These are phyloP conservation scores for Limnanthes douglasii DNA, from an alignment of 345 rosid genomes.

Conservation along the genomic window DNA sequence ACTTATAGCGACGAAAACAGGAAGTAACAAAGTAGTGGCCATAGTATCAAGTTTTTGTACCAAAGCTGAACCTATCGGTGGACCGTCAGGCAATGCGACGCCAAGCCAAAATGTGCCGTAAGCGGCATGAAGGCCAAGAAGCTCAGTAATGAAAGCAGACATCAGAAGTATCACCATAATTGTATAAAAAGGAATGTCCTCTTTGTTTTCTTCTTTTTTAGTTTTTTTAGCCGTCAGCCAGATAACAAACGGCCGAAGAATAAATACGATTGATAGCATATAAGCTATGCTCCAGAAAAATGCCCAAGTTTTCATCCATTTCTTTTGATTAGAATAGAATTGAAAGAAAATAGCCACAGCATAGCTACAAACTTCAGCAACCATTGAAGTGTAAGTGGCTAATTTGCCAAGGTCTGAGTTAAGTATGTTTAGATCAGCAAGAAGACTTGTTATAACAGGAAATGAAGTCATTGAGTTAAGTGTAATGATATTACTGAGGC, in stretches of 20 bases:
- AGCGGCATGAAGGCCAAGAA: constrained; percentile 14
- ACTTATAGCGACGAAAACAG: constrained; percentile 17
- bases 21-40: constrained; percentile 13
- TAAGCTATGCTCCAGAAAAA: not conserved
- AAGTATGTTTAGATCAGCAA: constrained; percentile 14
- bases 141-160: constrained; percentile 6
- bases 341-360: constrained; percentile 9
- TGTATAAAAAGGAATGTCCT: constrained; percentile 11
- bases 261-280: not conserved
- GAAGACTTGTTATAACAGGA: constrained; percentile 16
- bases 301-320: not conserved
- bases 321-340: constrained; percentile 10
- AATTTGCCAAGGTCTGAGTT: constrained; percentile 20
- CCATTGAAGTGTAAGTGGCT: constrained; percentile 16
- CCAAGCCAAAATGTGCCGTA: constrained; percentile 22
- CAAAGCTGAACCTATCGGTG: constrained; percentile 16
- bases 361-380: constrained; percentile 14
- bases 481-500: constrained; percentile 4
- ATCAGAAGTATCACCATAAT: constrained; percentile 8
- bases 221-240: constrained; percentile 11
- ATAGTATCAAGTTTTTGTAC: constrained; percentile 14
- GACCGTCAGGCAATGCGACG: constrained; percentile 19
- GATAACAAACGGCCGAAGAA: constrained; percentile 11
- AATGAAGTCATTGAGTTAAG: constrained; percentile 17
- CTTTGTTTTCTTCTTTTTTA: constrained; percentile 5